These are phyloP conservation scores for Sphaerulina vaccinii DNA, from an alignment of 2,329 filamentous ascomycete species.

Conservation along the genomic window DNA sequence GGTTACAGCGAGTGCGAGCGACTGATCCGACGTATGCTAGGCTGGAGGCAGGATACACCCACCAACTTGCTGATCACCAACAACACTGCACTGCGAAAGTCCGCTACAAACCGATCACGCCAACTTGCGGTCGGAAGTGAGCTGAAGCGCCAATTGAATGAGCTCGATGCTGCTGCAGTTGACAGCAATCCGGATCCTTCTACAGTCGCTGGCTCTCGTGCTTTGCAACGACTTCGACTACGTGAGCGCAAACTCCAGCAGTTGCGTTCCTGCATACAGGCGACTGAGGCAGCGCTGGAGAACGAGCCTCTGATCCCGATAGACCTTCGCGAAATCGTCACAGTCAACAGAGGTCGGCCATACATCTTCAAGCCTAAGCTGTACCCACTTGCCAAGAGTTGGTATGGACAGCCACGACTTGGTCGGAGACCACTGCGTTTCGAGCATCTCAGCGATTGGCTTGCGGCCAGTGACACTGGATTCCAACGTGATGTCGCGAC, in stretches of 20 bases:
- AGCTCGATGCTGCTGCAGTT: slow-evolving; percentile 22
- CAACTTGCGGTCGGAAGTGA: slow-evolving; percentile 25
- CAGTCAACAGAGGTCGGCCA: slow-evolving; percentile 23
- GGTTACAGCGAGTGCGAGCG: slow-evolving; percentile 72
- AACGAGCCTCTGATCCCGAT: slow-evolving; percentile 32
- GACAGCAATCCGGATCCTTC: slow-evolving; percentile 26
- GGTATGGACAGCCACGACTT: slow-evolving; percentile 26
- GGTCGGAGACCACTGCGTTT: slow-evolving; percentile 25
- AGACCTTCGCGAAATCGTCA: slow-evolving; percentile 33
- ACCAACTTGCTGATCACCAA: slow-evolving; percentile 21
- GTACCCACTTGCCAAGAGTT: slow-evolving; percentile 14
- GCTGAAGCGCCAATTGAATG: slow-evolving; percentile 25
- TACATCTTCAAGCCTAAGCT: slow-evolving; percentile 22
- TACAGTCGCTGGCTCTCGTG: slow-evolving; percentile 29
- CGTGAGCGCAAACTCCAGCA: slow-evolving; percentile 30
- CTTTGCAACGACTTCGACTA: slow-evolving; percentile 28
- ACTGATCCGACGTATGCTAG: slow-evolving; percentile 59
- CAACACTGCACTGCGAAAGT: slow-evolving; percentile 24
- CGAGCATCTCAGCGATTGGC: slow-evolving; percentile 33
- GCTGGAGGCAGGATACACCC: slow-evolving; percentile 19
- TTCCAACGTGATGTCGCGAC: slow-evolving; percentile 52
- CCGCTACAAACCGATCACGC: slow-evolving; percentile 23
- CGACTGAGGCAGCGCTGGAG: slow-evolving; percentile 25
- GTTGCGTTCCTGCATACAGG: slow-evolving; percentile 31
- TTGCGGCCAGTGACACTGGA: slow-evolving; percentile 20